A percentile compares a stretch with the other conserved stretches of the same genome.
Evolutionary conservation across 1,139 yeast genomes (phyloP).

Genomic region (Yamadazyma dushanensis): DNA sequence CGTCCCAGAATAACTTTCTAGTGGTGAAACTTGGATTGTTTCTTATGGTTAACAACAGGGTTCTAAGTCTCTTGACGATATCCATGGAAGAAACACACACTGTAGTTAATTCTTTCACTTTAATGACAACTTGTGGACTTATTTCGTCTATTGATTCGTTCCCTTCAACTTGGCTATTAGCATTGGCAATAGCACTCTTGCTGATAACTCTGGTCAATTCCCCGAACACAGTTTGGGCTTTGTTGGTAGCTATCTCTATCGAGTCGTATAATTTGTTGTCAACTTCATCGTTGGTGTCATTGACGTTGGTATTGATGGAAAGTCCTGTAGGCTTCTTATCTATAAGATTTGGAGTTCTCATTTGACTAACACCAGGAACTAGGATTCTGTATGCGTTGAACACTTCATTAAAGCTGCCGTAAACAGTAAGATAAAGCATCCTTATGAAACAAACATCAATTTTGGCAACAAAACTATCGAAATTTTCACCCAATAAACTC

Average conservation of each 20-base stretch:
- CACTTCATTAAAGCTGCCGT: slow-evolving; percentile 75
- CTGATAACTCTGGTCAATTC: slow-evolving; percentile 78
- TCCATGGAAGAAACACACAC: slow-evolving; percentile 84
- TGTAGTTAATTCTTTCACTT: slow-evolving; percentile 73
- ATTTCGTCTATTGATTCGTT: slow-evolving; percentile 14
- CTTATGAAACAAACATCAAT: slow-evolving; percentile 72
- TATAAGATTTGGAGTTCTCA: slow-evolving; percentile 3
- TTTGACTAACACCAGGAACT: slow-evolving; percentile 29
- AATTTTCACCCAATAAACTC: slow-evolving; percentile 47
- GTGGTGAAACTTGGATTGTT: slow-evolving; percentile 55
- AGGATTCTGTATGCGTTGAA: slow-evolving; percentile 67
- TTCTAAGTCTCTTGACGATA: slow-evolving; percentile 65
- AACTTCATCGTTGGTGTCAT: slow-evolving; percentile 43
- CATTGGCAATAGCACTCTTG: slow-evolving; percentile 56
- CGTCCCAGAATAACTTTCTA: slow-evolving; percentile 78
- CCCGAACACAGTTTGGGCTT: slow-evolving; percentile 77
- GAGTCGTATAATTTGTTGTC: slow-evolving; percentile 78
- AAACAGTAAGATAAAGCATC: slow-evolving; percentile 67
- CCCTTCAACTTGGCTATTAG: slow-evolving; percentile 10
- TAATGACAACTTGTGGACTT: slow-evolving; percentile 47
- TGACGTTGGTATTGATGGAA: slow-evolving; percentile 23
- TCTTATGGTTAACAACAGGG: slow-evolving; percentile 53
- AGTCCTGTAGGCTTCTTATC: slow-evolving; percentile 16
- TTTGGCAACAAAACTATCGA: slow-evolving; percentile 48
- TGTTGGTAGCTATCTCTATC: slow-evolving; percentile 69